Evolutionary conservation across 129 eudicot species (phyloP), one percentile per base, ranked within the genome.

Genomic region (Apium graveolens): DNA sequence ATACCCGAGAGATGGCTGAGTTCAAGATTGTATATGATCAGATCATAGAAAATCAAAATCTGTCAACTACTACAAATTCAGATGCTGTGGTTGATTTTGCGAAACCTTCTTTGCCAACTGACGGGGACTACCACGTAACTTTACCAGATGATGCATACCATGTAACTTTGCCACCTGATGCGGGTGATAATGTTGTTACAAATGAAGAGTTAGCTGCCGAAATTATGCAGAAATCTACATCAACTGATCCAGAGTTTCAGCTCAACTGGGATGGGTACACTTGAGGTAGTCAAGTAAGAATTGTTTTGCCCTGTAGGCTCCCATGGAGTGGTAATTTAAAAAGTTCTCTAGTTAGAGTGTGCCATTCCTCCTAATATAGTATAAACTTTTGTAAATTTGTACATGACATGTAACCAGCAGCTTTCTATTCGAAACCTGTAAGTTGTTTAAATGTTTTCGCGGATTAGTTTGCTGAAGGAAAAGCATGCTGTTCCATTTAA

Each of bases 1-100:
- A 63, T 43, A 71, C 4, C 48, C 79, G 84, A 79, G 97, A 91
- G 75, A 80, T 88, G 91, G 88, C 78, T 29, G 79, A 81, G 18
- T 85, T 82, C 62, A 73, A 82, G 79, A 44, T n/a, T 5, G 34
- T 74, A 20, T 29, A 44, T 17, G 32, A 43, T 27, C 57, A 74
- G 78, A 83, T 32, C 65, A 38, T 46, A 60, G 38, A 42, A 7
- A 14, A 31, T 10, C 73, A 41, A 18, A 73, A 53, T 73, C 53
- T 41, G 4, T 20, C 63, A 24, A 41, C 43, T 48, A 53, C 57
- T 73, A 48, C 80, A 68, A 38, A 41, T 16, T 29, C 80, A 16
- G 13, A 74, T 73, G 12, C 35, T 14, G 73, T 78, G 7, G 57
- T 74, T 21, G 37, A 81, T 57, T 79, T 73, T 42, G 49, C 43